Conservation (phyloP, 805 yeast genomes). For the Komagataella pastoris region DNA sequence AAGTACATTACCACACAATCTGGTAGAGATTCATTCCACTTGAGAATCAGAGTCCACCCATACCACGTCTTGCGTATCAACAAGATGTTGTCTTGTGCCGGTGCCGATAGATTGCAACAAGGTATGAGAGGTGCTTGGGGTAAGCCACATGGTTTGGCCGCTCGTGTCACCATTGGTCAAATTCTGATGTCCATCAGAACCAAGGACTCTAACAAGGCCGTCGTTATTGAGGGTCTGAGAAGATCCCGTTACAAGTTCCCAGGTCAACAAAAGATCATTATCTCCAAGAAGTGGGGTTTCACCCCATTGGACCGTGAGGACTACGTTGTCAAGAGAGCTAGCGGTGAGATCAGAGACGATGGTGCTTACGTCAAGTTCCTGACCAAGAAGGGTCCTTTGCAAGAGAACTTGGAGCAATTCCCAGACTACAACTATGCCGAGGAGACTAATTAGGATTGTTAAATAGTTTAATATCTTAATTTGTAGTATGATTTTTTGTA, state of each 20-base stretch:
- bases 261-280: conserved; percentile 99
- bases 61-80: conserved; percentile 99
- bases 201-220: conserved; percentile 95
- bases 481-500: neutral
- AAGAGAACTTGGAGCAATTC: conserved; percentile 83
- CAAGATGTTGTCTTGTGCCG: conserved; percentile 99
- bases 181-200: conserved; percentile 96
- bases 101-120: conserved; percentile 99
- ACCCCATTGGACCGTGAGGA: conserved; percentile 97
- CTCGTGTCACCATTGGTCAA: conserved; percentile 98
- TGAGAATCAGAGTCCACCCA: conserved; percentile 99
- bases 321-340: conserved; percentile 85
- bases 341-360: conserved; percentile 98
- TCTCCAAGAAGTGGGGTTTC: conserved; percentile 99
- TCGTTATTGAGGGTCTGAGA: conserved; percentile 97
- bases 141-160: conserved; percentile 99
- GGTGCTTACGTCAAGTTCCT: conserved; percentile 99
- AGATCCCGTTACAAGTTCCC: conserved; percentile 99
- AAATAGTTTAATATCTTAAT: neutral
- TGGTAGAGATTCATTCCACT: conserved; percentile 99
- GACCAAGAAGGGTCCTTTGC: conserved; percentile 91
- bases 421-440: conserved; percentile 66
- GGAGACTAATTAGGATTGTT: conserved; percentile 5
- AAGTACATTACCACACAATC: conserved; percentile 95
- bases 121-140: conserved; percentile 99